A percentile compares a stretch with the other conserved stretches of the same genome.
Conservation (phyloP, 208 protist genomes). For the Porcisia hertigi region DNA sequence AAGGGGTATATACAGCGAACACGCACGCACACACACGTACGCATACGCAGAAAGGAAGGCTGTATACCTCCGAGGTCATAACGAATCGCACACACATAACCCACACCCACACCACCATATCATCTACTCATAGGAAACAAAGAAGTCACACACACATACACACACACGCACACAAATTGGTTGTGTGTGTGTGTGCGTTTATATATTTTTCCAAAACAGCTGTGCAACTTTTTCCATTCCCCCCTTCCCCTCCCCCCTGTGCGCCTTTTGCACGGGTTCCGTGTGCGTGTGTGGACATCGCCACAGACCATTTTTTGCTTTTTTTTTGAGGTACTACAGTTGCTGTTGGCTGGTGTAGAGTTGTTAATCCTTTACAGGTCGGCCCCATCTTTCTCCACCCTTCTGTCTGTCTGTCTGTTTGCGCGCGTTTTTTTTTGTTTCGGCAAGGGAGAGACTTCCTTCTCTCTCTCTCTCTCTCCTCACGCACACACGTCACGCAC, state of each 20-base stretch:
- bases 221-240: constrained; percentile 13
- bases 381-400: not conserved
- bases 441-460: not conserved
- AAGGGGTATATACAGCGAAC: too few relatives aligned
- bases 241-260: not conserved
- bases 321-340: not conserved
- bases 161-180: not conserved
- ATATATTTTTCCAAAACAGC: not conserved
- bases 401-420: too few relatives aligned
- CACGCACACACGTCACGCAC: too few relatives aligned
- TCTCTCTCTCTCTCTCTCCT: not conserved
- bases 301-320: not conserved
- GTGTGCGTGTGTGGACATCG: constrained; percentile 5
- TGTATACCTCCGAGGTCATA: not conserved
- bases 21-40: not conserved
- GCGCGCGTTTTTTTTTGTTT: not conserved
- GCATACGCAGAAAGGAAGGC: not conserved
- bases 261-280: not conserved
- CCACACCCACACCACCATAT: not conserved
- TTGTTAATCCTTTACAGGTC: not conserved
- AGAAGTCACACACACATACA: not conserved
- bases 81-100: not conserved
- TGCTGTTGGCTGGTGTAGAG: not conserved
- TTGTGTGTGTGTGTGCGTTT: not conserved
- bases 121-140: not conserved